phyloP scores from a whole-genome alignment of 2,329 filamentous ascomycete species.

The Diaporthe citriasiana region DNA sequence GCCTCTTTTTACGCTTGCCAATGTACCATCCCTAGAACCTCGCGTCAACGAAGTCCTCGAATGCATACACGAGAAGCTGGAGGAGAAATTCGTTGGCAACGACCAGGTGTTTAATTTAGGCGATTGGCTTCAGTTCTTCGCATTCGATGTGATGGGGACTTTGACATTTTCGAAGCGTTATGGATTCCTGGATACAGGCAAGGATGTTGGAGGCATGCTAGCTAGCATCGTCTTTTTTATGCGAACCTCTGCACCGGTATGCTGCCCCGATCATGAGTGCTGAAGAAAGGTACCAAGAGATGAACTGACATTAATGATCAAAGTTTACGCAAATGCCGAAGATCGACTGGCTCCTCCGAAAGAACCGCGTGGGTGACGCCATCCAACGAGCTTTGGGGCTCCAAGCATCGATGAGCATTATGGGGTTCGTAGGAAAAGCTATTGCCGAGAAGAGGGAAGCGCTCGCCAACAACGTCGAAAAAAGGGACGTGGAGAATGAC shows the following conservation, averaged over 20 bases:
- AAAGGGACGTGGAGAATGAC: not conserved
- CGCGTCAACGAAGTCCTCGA: slow-evolving; percentile 46
- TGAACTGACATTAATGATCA: not conserved
- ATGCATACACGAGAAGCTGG: slow-evolving; percentile 43
- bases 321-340: slow-evolving; percentile 25
- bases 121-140: slow-evolving; percentile 51
- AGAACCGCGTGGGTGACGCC: slow-evolving; percentile 17
- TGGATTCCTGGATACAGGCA: slow-evolving; percentile 49
- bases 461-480: slow-evolving; percentile 11
- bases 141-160: slow-evolving; percentile 51
- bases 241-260: slow-evolving; percentile 45
- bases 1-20: slow-evolving; percentile 46
- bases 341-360: slow-evolving; percentile 23
- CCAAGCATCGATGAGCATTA: slow-evolving; percentile 17
- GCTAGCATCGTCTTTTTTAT: slow-evolving; percentile 45
- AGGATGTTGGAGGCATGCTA: slow-evolving; percentile 49
- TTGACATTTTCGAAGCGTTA: slow-evolving; percentile 50
- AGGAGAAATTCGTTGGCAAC: slow-evolving; percentile 39
- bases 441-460: slow-evolving; percentile 23
- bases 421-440: slow-evolving; percentile 16
- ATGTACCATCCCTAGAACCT: slow-evolving; percentile 45
- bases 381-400: slow-evolving; percentile 26
- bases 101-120: slow-evolving; percentile 43
- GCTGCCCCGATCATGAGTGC: slow-evolving; percentile 29
- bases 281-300: not conserved